Evolutionary conservation across 2,329 filamentous ascomycete genomes (phyloP), one percentile per base, ranked within the genome.

Genomic region (Hymenoscyphus scutula): DNA sequence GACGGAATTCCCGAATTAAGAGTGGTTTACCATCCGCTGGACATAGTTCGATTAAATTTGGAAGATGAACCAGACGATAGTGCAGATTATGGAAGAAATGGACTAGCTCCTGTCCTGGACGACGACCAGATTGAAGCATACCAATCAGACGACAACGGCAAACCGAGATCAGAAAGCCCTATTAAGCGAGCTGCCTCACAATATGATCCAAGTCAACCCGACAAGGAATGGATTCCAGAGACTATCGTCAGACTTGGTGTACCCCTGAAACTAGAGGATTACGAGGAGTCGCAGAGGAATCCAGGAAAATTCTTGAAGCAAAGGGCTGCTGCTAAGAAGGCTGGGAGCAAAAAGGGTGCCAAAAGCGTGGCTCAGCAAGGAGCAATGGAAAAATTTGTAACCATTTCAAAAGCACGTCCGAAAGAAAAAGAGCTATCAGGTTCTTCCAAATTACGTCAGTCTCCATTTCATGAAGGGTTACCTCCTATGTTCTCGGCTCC

Each of bases 1-100:
- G 94, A 96, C 72, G 86, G 83, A 1, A 85, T 87, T 4, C 82
- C 87, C 1, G 94, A 98, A 73, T 75, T 97, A 10, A 88, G 94
- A 6, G 77, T 98, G 25, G 87, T 90, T 1, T 96, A 90, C 71
- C 80, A 88, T 4, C 95, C 95, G 0, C 81, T 86, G 1, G 83
- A 90, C 32, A 82, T 97, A 17, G 91, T 97, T 2, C 86, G 87
- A 0, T 82, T 98, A 45, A 87, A 96, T 70, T 77, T 97, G 27
- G 83, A 86, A 11, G 80, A 82, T 0, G 93, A 97, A 72, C 83
- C 86, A 32, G 88, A 90, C 17, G 67, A 72, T 54, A 67, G 61
- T 5, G 62, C 60, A 60, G 70, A 74, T 53, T 81, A 77, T 66
- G 81, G 79, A 1, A 79, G 85, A 30, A 79, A 79, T 55, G 84